Evolutionary conservation across 2,329 filamentous ascomycete genomes (phyloP), one percentile per base, ranked within the genome.

Genomic region (Achaetomium macrosporum): DNA sequence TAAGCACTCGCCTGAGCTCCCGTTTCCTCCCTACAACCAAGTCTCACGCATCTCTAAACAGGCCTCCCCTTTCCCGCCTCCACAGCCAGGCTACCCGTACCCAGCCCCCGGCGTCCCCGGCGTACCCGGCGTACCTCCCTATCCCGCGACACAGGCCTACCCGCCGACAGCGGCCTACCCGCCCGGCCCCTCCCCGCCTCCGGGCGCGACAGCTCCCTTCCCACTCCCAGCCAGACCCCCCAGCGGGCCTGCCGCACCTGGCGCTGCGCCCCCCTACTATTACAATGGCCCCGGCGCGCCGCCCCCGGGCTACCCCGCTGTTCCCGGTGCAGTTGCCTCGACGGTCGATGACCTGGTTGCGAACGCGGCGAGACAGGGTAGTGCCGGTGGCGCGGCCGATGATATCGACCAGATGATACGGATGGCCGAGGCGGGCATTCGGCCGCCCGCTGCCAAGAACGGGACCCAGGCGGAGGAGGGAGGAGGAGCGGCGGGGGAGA

Each of bases 321-420:
- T 60, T 48, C 56, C 67, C 3, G 40, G 43, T 29, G 65, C 61
- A 8, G 70, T 65, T 57, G 68, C 72, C 33, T 72, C 74, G 42
- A 70, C 73, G 12, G 70, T 74, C 50, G 75, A 78, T 61, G 74
- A 78, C 59, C 68, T 76, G 42, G 69, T 74, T 47, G 67, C 75
- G 43, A 71, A 72, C 44, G 73, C 70, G 29, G 67, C 69, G 2
- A 25, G 46, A 15, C 51, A 53, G 30, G 41, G 47, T n/a, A n/a
- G n/a, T n/a, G n/a, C n/a, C 4, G 37, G 29, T 7, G 45, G 46
- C 53, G 70, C 70, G 36, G 76, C 76, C 50, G 82, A 85, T 63
- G 80, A 84, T 56, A 84, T 85, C 62, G 82, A 85, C 64, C 75
- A 82, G 63, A 68, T 84, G 59, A 85, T 85, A 59, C 77, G 82